Percentiles rank a stretch among this genome's conserved stretches.
Conservation (phyloP, 169 alveolate species). For the Cryptosporidium tyzzeri region DNA sequence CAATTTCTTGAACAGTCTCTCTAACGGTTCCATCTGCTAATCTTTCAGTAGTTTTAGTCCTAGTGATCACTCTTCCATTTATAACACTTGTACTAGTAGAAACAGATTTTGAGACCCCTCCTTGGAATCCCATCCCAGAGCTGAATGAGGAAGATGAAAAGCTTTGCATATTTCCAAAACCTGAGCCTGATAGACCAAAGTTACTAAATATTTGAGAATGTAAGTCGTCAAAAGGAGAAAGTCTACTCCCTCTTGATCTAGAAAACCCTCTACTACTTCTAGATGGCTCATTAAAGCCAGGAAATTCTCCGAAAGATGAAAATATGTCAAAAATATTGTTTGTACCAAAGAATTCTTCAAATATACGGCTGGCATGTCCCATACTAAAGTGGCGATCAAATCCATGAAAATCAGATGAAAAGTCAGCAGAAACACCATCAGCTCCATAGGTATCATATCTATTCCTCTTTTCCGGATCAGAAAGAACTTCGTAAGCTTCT, state of each 20-base stretch:
- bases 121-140: conserved; percentile 38
- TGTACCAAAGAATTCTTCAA: conserved; percentile 77
- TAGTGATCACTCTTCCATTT: conserved; percentile 59
- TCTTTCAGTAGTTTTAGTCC: conserved; percentile 70
- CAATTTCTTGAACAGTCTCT: conserved; percentile 65
- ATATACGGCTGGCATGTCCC: conserved; percentile 76
- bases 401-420: conserved; percentile 77
- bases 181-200: conserved; percentile 54
- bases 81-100: conserved; percentile 65
- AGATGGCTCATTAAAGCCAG: conserved; percentile 27
- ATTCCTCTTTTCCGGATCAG: conserved; percentile 88
- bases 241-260: conserved; percentile 36
- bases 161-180: conserved; percentile 58
- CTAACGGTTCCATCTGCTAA: conserved; percentile 66
- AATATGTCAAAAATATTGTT: conserved; percentile 73
- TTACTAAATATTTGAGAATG: conserved; percentile 67
- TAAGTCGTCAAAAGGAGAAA: conserved; percentile 61
- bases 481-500: conserved; percentile 92
- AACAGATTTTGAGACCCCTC: conserved; percentile 68
- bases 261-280: conserved; percentile 38
- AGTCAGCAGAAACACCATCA: conserved; percentile 83
- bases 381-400: conserved; percentile 72
- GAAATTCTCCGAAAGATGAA: conserved; percentile 66
- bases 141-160: conserved; percentile 55
- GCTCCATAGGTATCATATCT: conserved; percentile 84